A percentile compares a stretch with the other conserved stretches of the same genome.
Conservation (phyloP, 495 filamentous ascomycete species). For the Talaromyces wortmannii region DNA sequence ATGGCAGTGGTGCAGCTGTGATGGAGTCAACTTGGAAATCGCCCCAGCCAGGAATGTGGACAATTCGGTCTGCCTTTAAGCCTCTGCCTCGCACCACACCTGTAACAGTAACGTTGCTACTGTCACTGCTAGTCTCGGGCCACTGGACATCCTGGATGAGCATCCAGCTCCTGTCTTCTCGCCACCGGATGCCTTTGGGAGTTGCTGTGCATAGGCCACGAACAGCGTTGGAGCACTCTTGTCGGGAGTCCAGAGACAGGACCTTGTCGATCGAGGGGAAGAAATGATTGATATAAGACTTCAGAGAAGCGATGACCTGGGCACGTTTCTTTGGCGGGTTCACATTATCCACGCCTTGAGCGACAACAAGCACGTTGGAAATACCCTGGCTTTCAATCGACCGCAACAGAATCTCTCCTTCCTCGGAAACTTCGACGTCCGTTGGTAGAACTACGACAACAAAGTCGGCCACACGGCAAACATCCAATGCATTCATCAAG, state of each 20-base stretch:
- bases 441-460: constrained; percentile 78
- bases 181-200: constrained; percentile 88
- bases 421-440: constrained; percentile 70
- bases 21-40: constrained; percentile 92
- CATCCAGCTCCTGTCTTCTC: constrained; percentile 93
- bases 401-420: constrained; percentile 75
- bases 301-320: constrained; percentile 71
- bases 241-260: constrained; percentile 73
- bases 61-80: constrained; percentile 80
- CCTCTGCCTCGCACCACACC: constrained; percentile 82
- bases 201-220: constrained; percentile 82
- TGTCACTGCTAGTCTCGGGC: constrained; percentile 41
- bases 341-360: constrained; percentile 70
- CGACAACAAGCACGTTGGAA: constrained; percentile 74
- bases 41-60: constrained; percentile 91
- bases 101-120: constrained; percentile 62
- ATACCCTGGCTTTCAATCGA: constrained; percentile 90
- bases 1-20: constrained; percentile 56
- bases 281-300: constrained; percentile 88
- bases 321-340: constrained; percentile 70
- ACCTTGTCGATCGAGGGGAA: constrained; percentile 86
- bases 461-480: constrained; percentile 83
- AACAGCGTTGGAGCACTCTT: constrained; percentile 84
- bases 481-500: constrained; percentile 70
- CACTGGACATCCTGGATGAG: constrained; percentile 75